Percentiles rank a stretch among this genome's conserved stretches.
Conservation (phyloP, 306 rosid genomes). For the Betula pendula region DNA sequence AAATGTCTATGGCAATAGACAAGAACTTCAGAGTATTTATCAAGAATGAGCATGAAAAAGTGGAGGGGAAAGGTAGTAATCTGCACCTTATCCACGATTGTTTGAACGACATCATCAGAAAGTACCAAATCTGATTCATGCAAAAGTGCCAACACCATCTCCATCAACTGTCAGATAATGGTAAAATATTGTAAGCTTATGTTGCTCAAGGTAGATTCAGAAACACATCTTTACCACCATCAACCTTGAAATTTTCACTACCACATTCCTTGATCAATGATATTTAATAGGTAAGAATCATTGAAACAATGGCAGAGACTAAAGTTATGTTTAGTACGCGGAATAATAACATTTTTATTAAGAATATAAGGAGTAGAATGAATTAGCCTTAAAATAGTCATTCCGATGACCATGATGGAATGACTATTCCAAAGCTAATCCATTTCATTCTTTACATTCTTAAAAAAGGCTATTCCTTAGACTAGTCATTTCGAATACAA, state of each 20-base stretch:
- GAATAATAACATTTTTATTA: too few species aligned
- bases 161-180: constrained; percentile 60
- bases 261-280: neutral
- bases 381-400: too few species aligned
- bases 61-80: neutral
- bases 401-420: too few species aligned
- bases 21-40: constrained; percentile 8
- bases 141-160: constrained; percentile 85
- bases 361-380: too few species aligned
- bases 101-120: constrained; percentile 70
- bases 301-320: neutral
- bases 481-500: too few species aligned
- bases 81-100: constrained; percentile 79
- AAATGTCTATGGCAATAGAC: constrained; percentile 55
- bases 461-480: too few species aligned
- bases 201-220: constrained; percentile 2
- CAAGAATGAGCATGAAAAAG: constrained; percentile 13
- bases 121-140: constrained; percentile 79
- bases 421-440: too few species aligned
- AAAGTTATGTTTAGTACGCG: too few species aligned
- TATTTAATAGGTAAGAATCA: neutral
- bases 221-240: neutral
- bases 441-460: too few species aligned
- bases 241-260: constrained; percentile 1
- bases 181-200: constrained; percentile 12